These are phyloP conservation scores for Laetiporus sulphureus DNA, from an alignment of 1,284 basidiomycete species.

Conservation along the genomic window DNA sequence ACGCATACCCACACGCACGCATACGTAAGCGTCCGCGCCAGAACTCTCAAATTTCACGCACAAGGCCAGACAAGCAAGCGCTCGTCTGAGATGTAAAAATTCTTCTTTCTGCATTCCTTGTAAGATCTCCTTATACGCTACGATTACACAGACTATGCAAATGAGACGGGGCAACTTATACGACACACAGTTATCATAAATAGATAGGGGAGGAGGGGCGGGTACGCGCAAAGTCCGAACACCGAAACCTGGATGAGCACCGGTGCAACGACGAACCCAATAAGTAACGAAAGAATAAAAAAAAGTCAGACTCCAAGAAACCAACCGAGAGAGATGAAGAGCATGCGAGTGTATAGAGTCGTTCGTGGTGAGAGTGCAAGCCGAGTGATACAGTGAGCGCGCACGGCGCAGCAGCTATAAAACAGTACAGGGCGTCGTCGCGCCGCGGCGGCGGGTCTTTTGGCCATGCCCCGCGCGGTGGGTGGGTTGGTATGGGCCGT, in stretches of 20 bases:
- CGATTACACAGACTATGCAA: constrained; percentile 23
- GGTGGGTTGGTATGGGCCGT: constrained; percentile 6
- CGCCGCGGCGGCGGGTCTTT: too few species aligned
- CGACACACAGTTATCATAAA: constrained; percentile 20
- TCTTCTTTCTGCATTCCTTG: too few species aligned
- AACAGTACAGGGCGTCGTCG: too few species aligned
- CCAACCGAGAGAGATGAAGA: constrained; percentile 13
- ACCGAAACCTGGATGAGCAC: constrained; percentile 9
- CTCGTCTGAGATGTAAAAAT: too few species aligned
- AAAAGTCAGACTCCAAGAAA: constrained; percentile 16
- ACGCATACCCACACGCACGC: too few species aligned
- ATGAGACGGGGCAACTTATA: constrained; percentile 12
- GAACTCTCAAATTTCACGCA: too few species aligned
- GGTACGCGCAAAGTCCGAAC: constrained; percentile 13
- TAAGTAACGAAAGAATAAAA: constrained; percentile 23
- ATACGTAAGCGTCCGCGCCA: too few species aligned
- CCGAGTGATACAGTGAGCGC: constrained; percentile 21
- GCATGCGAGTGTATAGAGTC: constrained; percentile 14
- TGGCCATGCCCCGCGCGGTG: too few species aligned
- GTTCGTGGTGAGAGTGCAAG: too few species aligned
- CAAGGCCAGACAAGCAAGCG: too few species aligned
- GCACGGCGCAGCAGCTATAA: too few species aligned
- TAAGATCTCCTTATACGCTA: too few species aligned
- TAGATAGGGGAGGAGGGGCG: constrained; percentile 14
- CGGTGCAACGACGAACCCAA: constrained; percentile 14